Evolutionary conservation across 2,329 filamentous ascomycete genomes (phyloP), one percentile per base, ranked within the genome.

Genomic region (Akanthomyces lecanii): DNA sequence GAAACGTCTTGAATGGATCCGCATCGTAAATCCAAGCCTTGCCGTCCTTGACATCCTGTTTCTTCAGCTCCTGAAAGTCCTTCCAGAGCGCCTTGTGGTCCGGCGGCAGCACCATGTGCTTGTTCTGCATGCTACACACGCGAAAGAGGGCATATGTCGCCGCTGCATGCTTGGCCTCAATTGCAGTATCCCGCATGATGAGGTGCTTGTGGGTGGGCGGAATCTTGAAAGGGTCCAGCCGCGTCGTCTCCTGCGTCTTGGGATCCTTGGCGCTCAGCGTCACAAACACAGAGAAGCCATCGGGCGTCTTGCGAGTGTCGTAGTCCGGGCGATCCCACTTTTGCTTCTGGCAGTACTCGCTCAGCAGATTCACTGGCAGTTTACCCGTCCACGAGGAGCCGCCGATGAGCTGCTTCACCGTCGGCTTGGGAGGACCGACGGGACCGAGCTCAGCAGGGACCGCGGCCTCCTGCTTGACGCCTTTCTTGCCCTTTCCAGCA

Each of bases 301-400:
- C 89, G 14, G 84, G 79, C 30, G 85, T 85, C 81, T 89, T 91
- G 67, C 81, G 84, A 82, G 92, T 91, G 67, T 89, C 89, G 75
- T 97, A 99, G 66, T 96, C 93, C 2, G 94, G 94, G 73, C 89
- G 94, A 67, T 92, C 90, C 95, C 95, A 99, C 73, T 91, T 92
- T 75, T 96, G 91, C 75, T 94, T 96, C 77, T 97, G 92, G 71
- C 93, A 97, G 77, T 96, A 91, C 80, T 98, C 95, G 42, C 90
- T 91, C 66, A 98, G 85, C 70, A 98, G 83, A 73, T 96, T 97
- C 67, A 97, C 90, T 1, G 95, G 95, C 38, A 99, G 80, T 75
- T 99, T 99, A 47, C 95, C 95, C 0, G 95, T 99, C 95, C 95
- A 99, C 69, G 92, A 97, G 64, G 92, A 87, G 55, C 95, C 95